Percentiles rank a stretch among this genome's conserved stretches.
Conservation (phyloP, 2,329 filamentous ascomycete species). For the Claviceps humidiphila region DNA sequence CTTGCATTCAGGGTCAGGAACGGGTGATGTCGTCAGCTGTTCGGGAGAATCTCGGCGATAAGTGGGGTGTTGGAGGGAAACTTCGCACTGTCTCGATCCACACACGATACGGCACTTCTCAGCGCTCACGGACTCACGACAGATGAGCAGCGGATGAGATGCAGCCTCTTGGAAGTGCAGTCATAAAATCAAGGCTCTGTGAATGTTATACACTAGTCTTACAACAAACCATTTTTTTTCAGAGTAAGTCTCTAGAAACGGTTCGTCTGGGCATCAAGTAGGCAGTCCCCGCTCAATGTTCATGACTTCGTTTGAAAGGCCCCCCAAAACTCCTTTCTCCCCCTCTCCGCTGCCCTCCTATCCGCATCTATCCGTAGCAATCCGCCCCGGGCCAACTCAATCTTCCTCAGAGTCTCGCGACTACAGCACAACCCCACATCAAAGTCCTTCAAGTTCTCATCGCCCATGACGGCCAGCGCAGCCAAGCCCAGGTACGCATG, state of each 20-base stretch:
- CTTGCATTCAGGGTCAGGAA: not conserved
- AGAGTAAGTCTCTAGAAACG: not conserved
- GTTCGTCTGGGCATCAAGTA: not conserved
- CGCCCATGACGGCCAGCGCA: slow-evolving; percentile 60
- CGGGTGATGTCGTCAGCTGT: not conserved
- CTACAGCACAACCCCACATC: slow-evolving; percentile 70
- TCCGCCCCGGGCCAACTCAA: slow-evolving; percentile 32
- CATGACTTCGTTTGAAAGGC: not conserved
- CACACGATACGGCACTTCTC: not conserved
- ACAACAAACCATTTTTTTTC: not conserved
- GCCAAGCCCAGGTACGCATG: slow-evolving; percentile 84
- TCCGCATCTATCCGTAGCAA: slow-evolving; percentile 13
- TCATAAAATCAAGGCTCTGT: not conserved
- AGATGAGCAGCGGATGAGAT: not conserved
- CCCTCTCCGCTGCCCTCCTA: not conserved
- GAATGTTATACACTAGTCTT: not conserved
- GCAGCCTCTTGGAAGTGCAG: not conserved
- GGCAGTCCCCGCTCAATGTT: not conserved
- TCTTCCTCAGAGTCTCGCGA: slow-evolving; percentile 37
- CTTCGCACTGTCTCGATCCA: not conserved
- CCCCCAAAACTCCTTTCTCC: slow-evolving; percentile 11
- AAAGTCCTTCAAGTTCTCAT: slow-evolving; percentile 53
- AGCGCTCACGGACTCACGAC: too few relatives aligned
- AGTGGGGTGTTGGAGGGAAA: not conserved
- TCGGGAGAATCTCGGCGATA: slow-evolving; percentile 11